Base-by-base conservation (phyloP, 805 yeast species). In the Lachancea meyersii region DNA sequence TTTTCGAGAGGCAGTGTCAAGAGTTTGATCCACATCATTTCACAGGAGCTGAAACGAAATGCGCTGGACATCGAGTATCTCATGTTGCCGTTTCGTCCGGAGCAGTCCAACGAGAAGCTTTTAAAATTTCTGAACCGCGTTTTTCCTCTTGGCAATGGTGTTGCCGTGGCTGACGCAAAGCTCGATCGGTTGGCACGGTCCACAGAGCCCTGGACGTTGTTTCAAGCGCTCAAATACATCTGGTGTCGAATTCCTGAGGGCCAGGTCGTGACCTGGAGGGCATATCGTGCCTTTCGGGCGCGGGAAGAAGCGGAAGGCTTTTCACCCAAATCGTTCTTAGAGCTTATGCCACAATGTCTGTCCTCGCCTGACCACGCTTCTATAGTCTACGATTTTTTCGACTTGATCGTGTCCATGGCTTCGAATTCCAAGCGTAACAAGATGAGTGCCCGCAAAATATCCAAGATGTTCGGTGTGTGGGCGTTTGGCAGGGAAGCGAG, bases 351-450 rank as follows among this genome's bases (percentile, higher is more conserved):
- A 1, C 79, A 79, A 48, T 84, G 95, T 61, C 69, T 86, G 18
- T 75, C 82, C 2, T 80, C 93, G 0, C 86, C 93, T 2, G 82
- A 91, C 4, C 96, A 87, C 64, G 95, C 95, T 0, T 81, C 93
- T 1, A 86, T 89, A 4, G 91, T 86, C 4, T 86, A 85, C 60
- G 95, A 86, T 58, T 89, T 87, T 54, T 75, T 87, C 53, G 96
- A 88, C 56, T 70, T 88, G 27, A 65, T 89, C 34, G 84, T 86
- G 9, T 73, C 87, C 9, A 64, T 88, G 32, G 80, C 94, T 0
- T 78, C 94, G 8, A 84, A 86, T 62, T 79, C 94, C 3, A 82
- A 79, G 52, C 76, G 79, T 32, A 86, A 87, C 55, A 79, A 82
- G 54, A 66, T 88, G 70, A 78, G 85, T 54, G 94, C 93, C 0